These are phyloP conservation scores for Epichloe gansuensis DNA, from an alignment of 2,329 filamentous ascomycete species.

Conservation along the genomic window DNA sequence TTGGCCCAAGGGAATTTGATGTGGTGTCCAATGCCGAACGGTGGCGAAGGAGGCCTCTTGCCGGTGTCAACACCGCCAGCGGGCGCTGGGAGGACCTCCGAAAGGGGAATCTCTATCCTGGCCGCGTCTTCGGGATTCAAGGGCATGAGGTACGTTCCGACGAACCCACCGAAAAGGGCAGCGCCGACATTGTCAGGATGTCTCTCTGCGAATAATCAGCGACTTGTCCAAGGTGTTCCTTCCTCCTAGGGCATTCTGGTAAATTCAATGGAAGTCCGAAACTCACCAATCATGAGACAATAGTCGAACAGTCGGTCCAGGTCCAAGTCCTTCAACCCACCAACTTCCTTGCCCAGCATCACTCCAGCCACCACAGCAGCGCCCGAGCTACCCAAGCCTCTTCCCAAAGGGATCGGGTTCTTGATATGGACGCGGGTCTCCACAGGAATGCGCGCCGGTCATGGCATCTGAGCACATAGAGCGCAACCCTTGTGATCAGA, in stretches of 20 bases:
- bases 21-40: slow-evolving; percentile 85
- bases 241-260: too few relatives aligned
- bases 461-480: slow-evolving; percentile 92
- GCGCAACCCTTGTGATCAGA: slow-evolving; percentile 83
- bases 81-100: slow-evolving; percentile 81
- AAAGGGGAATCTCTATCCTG: slow-evolving; percentile 84
- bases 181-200: slow-evolving; percentile 94
- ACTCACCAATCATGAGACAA: slow-evolving; percentile 83
- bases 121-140: slow-evolving; percentile 80
- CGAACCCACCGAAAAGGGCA: slow-evolving; percentile 89
- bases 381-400: slow-evolving; percentile 88
- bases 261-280: background rate
- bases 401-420: slow-evolving; percentile 87
- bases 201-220: slow-evolving; percentile 41
- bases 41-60: slow-evolving; percentile 74
- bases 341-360: slow-evolving; percentile 82
- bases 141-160: slow-evolving; percentile 92
- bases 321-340: slow-evolving; percentile 59
- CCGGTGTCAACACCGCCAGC: slow-evolving; percentile 89
- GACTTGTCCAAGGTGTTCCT: too few relatives aligned
- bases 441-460: slow-evolving; percentile 66
- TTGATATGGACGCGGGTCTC: slow-evolving; percentile 89
- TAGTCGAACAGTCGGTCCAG: slow-evolving; percentile 85
- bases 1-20: slow-evolving; percentile 89
- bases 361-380: slow-evolving; percentile 93